Evolutionary conservation across 2,329 filamentous ascomycete species (phyloP), one percentile per base, ranked within the genome.

Genomic region (Tolypocladium album): DNA sequence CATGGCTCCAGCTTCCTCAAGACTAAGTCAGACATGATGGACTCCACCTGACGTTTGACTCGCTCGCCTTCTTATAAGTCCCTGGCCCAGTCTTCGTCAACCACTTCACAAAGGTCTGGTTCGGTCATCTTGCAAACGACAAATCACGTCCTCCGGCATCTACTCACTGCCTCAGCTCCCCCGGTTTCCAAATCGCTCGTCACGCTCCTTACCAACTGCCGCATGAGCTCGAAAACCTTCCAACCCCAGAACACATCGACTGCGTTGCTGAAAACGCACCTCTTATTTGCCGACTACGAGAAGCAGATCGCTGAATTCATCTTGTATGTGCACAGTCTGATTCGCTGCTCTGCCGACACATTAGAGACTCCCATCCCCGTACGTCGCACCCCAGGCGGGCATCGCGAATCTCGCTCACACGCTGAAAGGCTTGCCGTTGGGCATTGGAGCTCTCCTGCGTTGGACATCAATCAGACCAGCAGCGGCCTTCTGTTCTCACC

Each of bases 41-140:
- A 61, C 59, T 60, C 61, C 61, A 61, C 61, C 42, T 24, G 56
- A 38, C 27, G 39, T 55, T 58, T 43, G 58, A 55, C 58, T 38
- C 56, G 34, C 22, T 57, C 17, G 42, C 55, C 31, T 60, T 39
- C 58, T 55, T 60, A 61, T 56, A 61, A 58, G 60, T 52, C 53
- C 20, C 43, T 53, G 38, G 43, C 56, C 58, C 47, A 50, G 55
- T 53, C 39, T 43, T 57, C 56, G 13, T 36, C 50, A 42, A 34
- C 47, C 43, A 27, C 31, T 42, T 56, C 42, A 24, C 11, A 15
- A 60, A 42, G 6, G 45, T n/a, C 27, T 12, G 38, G 34, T 58
- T 43, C 43, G 12, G 43, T 50, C 31, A 38, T 27, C n/a, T 20
- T 43, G 5, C 20, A 58, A 58, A 45, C 3, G 40, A 43, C 17